Evolutionary conservation across 257 asterid species (phyloP).

Genomic region (Voacanga thouarsii): DNA sequence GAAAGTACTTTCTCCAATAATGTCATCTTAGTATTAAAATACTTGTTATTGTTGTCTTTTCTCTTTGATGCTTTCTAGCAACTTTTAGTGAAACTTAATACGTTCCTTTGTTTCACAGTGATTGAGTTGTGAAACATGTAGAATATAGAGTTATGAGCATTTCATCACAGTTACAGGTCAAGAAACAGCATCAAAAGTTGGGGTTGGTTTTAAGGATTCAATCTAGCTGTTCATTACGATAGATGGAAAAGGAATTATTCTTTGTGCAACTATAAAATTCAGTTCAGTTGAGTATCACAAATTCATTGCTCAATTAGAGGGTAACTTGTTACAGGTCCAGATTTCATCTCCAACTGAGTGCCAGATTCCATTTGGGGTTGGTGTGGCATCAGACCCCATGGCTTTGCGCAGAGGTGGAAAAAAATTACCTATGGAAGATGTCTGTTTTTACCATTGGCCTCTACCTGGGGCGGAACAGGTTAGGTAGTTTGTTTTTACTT

Average conservation of each 20-base stretch:
- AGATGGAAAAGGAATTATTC: neutral
- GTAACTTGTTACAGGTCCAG: slow-evolving; percentile 47
- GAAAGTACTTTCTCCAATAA: neutral
- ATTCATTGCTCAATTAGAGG: neutral
- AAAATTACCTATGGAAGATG: slow-evolving; percentile 89
- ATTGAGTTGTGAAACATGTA: neutral
- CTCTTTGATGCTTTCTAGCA: neutral
- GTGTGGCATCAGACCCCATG: slow-evolving; percentile 86
- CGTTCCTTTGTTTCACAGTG: neutral
- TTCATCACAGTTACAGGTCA: neutral
- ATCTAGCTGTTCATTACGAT: neutral
- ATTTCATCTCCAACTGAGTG: slow-evolving; percentile 51
- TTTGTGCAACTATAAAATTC: slow-evolving; percentile 3
- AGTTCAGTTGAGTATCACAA: neutral
- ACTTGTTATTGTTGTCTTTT: neutral
- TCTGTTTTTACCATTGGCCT: slow-evolving; percentile 84
- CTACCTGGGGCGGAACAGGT: slow-evolving; percentile 88
- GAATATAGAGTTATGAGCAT: neutral
- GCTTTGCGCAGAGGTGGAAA: slow-evolving; percentile 81
- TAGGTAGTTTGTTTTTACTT: slow-evolving; percentile 20
- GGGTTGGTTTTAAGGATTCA: neutral
- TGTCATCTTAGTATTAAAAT: neutral
- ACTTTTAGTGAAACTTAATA: neutral
- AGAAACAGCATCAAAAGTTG: neutral
- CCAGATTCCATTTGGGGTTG: slow-evolving; percentile 74